phyloP scores from a whole-genome alignment of 768 basidiomycete genomes.

The Macrolepiota fuliginosa region DNA sequence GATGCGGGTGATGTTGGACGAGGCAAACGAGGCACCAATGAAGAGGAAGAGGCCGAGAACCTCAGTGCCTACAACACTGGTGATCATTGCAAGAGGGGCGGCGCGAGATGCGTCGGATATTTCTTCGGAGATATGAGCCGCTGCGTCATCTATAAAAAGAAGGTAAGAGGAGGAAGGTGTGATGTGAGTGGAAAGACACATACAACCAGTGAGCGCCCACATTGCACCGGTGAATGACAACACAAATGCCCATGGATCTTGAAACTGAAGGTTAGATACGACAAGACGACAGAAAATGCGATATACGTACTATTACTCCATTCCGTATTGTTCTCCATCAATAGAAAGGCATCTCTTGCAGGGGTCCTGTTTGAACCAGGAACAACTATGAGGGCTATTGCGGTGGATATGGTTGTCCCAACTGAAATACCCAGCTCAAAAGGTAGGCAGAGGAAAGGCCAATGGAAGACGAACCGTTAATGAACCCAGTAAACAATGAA shows the following conservation, averaged over 20 bases:
- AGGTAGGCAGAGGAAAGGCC: not conserved
- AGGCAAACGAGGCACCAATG: slow-evolving; percentile 57
- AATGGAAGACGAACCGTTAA: slow-evolving; percentile 44
- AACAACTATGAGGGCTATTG: slow-evolving; percentile 47
- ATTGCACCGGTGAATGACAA: slow-evolving; percentile 60
- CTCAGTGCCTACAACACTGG: slow-evolving; percentile 48
- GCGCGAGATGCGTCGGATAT: slow-evolving; percentile 51
- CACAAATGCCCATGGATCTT: slow-evolving; percentile 63
- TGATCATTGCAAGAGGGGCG: slow-evolving; percentile 58
- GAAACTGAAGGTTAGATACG: not conserved
- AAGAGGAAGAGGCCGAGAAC: slow-evolving; percentile 52
- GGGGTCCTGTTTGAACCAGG: slow-evolving; percentile 50
- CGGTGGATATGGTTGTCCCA: slow-evolving; percentile 56
- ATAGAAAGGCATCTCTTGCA: slow-evolving; percentile 54
- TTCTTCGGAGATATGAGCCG: slow-evolving; percentile 66
- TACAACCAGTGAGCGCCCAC: slow-evolving; percentile 67
- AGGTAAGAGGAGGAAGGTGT: not conserved
- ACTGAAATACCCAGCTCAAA: slow-evolving; percentile 29
- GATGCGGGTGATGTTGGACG: slow-evolving; percentile 43
- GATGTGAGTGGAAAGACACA: slow-evolving; percentile 18
- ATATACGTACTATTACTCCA: slow-evolving; percentile 43
- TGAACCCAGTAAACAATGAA: slow-evolving; percentile 54
- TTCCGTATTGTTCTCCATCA: slow-evolving; percentile 63
- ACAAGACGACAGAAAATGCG: not conserved
- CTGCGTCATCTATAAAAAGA: slow-evolving; percentile 51